A percentile compares a stretch with the other conserved stretches of the same genome.
These are phyloP conservation scores for Fusarium agapanthi DNA, from an alignment of 2,329 filamentous ascomycete species.

Conservation along the genomic window DNA sequence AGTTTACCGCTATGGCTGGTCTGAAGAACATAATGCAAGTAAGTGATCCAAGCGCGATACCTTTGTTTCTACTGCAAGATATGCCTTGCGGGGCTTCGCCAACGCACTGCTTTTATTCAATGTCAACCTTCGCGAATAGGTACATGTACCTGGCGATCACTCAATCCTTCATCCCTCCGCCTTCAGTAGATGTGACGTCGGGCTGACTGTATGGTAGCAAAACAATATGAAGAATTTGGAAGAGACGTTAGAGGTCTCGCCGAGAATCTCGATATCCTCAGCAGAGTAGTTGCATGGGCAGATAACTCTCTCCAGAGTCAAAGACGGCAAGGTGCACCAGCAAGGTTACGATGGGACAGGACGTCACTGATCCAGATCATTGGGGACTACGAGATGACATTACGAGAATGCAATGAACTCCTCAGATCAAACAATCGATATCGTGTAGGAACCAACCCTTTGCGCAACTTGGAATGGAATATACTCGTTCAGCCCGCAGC, in stretches of 20 bases:
- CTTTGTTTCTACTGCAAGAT: background rate
- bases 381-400: conserved; percentile 45
- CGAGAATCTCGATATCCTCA: conserved; percentile 45
- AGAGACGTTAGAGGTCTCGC: conserved; percentile 44
- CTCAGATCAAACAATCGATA: conserved; percentile 45
- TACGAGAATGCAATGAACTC: conserved; percentile 45
- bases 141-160: background rate
- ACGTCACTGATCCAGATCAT: conserved; percentile 41
- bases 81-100: conserved; percentile 30
- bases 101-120: background rate
- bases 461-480: conserved; percentile 50
- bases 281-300: conserved; percentile 42
- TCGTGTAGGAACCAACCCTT: conserved; percentile 34
- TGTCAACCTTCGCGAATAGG: background rate
- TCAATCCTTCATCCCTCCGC: background rate
- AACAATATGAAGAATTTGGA: conserved; percentile 47
- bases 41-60: conserved; percentile 27
- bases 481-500: conserved; percentile 46
- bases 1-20: conserved; percentile 46
- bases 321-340: conserved; percentile 34
- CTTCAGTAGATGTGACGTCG: background rate
- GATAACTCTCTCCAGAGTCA: conserved; percentile 40
- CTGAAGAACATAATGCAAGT: conserved; percentile 47
- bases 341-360: conserved; percentile 36
- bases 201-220: conserved; percentile 34